Evolutionary conservation across 2,329 filamentous ascomycete species (phyloP).

Genomic region (Fusarium lateritium): DNA sequence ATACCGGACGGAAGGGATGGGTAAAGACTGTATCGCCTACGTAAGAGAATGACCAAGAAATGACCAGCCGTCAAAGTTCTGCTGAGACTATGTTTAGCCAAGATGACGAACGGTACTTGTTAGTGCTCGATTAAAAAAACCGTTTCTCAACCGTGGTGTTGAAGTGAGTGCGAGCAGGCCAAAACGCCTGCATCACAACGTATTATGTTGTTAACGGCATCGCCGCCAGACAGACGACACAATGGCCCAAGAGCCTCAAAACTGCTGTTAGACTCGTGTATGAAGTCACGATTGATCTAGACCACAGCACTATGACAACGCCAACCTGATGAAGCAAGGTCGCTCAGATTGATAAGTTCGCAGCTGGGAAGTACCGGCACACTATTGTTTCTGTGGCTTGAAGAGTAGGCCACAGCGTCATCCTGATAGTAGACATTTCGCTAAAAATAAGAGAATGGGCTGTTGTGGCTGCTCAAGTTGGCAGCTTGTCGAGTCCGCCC

Average conservation of each 20-base stretch:
- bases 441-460: constrained; percentile 26
- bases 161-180: constrained; percentile 4
- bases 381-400: constrained; percentile 19
- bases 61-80: background rate
- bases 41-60: background rate
- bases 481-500: constrained; percentile 8
- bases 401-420: constrained; percentile 18
- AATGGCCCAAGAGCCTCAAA: constrained; percentile 2
- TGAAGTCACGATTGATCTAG: constrained; percentile 10
- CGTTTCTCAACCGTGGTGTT: background rate
- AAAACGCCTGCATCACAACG: background rate
- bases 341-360: constrained; percentile 3
- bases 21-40: background rate
- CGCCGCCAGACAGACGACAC: constrained; percentile 5
- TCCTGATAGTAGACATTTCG: constrained; percentile 11
- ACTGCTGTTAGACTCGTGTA: background rate
- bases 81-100: constrained; percentile 1
- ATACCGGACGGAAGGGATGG: background rate
- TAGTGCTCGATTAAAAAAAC: background rate
- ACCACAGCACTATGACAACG: background rate
- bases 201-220: background rate
- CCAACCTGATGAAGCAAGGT: constrained; percentile 7
- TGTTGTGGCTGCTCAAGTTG: constrained; percentile 23
- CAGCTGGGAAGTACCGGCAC: constrained; percentile 20
- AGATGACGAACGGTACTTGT: constrained; percentile 6